Evolutionary conservation across 768 basidiomycete species (phyloP).

Genomic region (Russula abietina): DNA sequence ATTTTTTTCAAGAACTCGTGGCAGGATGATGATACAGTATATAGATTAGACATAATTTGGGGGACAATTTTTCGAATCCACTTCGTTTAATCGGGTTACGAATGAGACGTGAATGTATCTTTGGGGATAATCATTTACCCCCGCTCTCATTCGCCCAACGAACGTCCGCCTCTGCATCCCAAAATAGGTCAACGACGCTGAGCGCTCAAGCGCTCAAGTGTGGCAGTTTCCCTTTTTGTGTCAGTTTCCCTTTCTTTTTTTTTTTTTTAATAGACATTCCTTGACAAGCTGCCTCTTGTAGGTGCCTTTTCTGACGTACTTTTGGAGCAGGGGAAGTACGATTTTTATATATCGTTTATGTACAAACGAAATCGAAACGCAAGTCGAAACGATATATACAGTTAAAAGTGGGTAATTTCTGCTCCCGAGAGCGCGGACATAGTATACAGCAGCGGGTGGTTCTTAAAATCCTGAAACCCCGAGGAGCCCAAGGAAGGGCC

Average conservation of each 20-base stretch:
- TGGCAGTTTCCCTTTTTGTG: constrained; percentile 21
- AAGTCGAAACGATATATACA: too few relatives aligned
- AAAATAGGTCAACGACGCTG: constrained; percentile 10
- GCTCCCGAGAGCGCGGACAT: constrained; percentile 6
- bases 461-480: constrained; percentile 18
- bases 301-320: constrained; percentile 19
- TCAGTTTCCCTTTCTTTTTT: constrained; percentile 20
- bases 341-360: constrained; percentile 22
- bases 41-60: too few relatives aligned
- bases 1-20: background rate
- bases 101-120: too few relatives aligned
- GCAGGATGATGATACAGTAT: background rate
- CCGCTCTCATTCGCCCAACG: background rate
- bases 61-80: too few relatives aligned
- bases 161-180: background rate
- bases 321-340: background rate
- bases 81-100: too few relatives aligned
- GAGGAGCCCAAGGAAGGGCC: constrained; percentile 1
- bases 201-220: too few relatives aligned
- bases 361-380: too few relatives aligned
- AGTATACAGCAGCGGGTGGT: background rate
- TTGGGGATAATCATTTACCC: background rate
- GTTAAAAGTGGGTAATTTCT: background rate
- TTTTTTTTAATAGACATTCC: background rate
- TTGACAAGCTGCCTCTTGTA: background rate